phyloP scores from a whole-genome alignment of 1,284 basidiomycete genomes.

The Mycena sp. region DNA sequence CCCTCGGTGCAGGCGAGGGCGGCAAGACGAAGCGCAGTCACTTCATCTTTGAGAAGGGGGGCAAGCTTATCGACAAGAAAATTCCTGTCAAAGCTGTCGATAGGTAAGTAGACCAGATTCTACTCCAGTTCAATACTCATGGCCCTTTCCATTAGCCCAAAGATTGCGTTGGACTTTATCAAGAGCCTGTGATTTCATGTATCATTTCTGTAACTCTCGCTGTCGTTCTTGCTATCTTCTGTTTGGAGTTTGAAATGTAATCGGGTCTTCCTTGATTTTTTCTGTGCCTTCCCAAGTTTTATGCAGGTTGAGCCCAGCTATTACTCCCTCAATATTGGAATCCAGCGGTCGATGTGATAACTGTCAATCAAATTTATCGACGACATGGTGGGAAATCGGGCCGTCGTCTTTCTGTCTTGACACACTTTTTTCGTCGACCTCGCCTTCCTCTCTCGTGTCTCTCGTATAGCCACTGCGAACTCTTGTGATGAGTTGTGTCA shows the following conservation, averaged over 20 bases:
- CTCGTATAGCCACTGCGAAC: too few species aligned
- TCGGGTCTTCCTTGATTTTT: too few species aligned
- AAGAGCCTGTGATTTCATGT: conserved; percentile 27
- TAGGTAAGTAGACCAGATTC: conserved; percentile 60
- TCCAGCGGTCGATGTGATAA: too few species aligned
- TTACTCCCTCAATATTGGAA: too few species aligned
- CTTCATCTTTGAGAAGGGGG: conserved; percentile 91
- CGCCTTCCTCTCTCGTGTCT: too few species aligned
- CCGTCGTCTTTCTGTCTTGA: too few species aligned
- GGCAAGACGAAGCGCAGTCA: conserved; percentile 90
- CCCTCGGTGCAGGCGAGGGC: conserved; percentile 83
- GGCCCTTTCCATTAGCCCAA: conserved; percentile 28
- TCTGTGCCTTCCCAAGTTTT: too few species aligned
- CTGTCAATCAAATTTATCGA: too few species aligned
- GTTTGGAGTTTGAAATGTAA: conserved; percentile 17
- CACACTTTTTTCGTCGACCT: too few species aligned
- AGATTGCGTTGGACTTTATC: conserved; percentile 39
- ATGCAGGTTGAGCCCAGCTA: too few species aligned
- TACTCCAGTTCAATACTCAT: neutral
- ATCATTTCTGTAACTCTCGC: conserved; percentile 7
- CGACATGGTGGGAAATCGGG: too few species aligned
- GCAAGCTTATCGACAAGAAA: conserved; percentile 84
- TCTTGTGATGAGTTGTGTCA: too few species aligned
- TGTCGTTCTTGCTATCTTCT: conserved; percentile 25
- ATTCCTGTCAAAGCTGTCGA: conserved; percentile 87